Evolutionary conservation across 2,329 filamentous ascomycete species (phyloP).

Genomic region (Phaeosphaeria sp.): DNA sequence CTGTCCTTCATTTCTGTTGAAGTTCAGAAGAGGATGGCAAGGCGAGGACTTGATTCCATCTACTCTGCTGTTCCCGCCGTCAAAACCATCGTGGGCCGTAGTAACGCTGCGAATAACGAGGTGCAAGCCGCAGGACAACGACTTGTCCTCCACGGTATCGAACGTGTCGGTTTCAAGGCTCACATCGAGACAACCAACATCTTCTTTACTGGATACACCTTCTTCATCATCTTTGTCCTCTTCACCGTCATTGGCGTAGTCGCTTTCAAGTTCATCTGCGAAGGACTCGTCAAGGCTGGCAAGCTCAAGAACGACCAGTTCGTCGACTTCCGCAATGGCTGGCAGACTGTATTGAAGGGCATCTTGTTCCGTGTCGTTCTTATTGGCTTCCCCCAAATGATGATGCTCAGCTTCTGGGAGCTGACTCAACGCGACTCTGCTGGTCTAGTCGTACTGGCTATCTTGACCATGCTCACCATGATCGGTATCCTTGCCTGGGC

Average conservation of each 20-base stretch:
- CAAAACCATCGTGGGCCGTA: conserved; percentile 24
- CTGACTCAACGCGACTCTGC: conserved; percentile 84
- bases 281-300: conserved; percentile 74
- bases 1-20: conserved; percentile 80
- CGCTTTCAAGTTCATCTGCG: conserved; percentile 81
- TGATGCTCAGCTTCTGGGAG: conserved; percentile 91
- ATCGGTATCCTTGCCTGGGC: conserved; percentile 81
- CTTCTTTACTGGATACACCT: conserved; percentile 88
- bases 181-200: conserved; percentile 89
- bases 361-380: conserved; percentile 89
- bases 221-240: conserved; percentile 85
- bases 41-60: conserved; percentile 34
- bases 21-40: conserved; percentile 72
- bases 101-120: conserved; percentile 56
- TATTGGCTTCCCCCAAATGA: conserved; percentile 91
- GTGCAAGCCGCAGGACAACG: conserved; percentile 39
- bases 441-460: conserved; percentile 83
- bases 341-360: conserved; percentile 90
- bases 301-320: conserved; percentile 88
- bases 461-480: conserved; percentile 88
- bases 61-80: conserved; percentile 38
- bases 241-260: conserved; percentile 75
- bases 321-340: conserved; percentile 90
- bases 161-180: conserved; percentile 86
- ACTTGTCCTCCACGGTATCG: conserved; percentile 76